Base-by-base conservation (phyloP, 108 stramenopile genomes). In the Conticribra guillardii region DNA sequence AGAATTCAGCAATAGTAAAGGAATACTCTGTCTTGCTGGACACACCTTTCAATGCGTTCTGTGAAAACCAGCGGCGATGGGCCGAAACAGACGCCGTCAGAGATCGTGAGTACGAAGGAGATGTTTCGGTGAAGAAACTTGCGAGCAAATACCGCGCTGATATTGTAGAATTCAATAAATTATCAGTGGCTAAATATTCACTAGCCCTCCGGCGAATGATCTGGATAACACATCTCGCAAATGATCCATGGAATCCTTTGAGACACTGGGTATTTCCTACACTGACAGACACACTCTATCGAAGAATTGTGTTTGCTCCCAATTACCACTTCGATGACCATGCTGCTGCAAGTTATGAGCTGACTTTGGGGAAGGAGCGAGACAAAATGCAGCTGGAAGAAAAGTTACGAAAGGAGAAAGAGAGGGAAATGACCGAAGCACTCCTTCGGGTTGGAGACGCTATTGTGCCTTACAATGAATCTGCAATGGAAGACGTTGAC, bases 31-130 rank as follows among this genome's bases (percentile, higher is more conserved):
- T 64, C 44, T 67, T 85, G 9, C 52, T 94, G 37, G 74, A 92
- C 73, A 59, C 30, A 16, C 85, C 87, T 22, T 94, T 91, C 66
- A 82, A 80, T 52, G 64, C 75, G 16, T 94, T 89, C 58, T 80
- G 85, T 62, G 89, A 94, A 46, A 69, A 77, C 0, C 93, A 94
- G 74, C 29, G 84, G 53, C 73, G 78, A 46, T 91, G 93, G 90
- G 88, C 93, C 24, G 93, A 91, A 50, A 94, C 93, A 0, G 86
- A 84, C 27, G 84, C 85, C n/a, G 93, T 94, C 9, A 80, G 93
- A 26, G 87, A 91, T 57, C 69, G 88, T 26, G 90, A 91, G 63
- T 84, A 64, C 50, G 79, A 84, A 24, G 93, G 93, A 19, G 86
- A 91, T 54, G 57, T 74, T 17, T 52, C 50, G 17, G 71, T 92